These are phyloP conservation scores for Fimicolochytrium jonesii DNA, from an alignment of 192 early-diverging fungal species.

Conservation along the genomic window DNA sequence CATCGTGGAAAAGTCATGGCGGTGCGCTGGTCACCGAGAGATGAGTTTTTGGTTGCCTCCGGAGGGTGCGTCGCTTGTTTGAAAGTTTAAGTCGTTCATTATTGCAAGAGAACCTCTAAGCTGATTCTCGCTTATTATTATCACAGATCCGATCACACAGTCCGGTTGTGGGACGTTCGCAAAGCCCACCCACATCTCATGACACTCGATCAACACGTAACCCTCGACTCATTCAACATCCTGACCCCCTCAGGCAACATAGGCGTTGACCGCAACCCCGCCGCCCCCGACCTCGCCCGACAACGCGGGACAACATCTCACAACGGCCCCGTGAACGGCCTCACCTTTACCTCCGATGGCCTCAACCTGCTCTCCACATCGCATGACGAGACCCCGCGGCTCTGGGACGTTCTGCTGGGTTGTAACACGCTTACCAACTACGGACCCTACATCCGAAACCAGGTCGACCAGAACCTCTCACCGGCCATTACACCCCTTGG, in stretches of 20 bases:
- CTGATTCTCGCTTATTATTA: background rate
- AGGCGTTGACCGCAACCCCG: too few relatives aligned
- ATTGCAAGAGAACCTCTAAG: too few relatives aligned
- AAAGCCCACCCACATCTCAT: conserved; percentile 60
- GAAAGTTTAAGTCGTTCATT: too few relatives aligned
- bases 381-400: conserved; percentile 55
- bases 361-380: conserved; percentile 53
- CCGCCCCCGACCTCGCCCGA: conserved; percentile 3
- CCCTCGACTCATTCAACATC: background rate
- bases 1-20: conserved; percentile 56
- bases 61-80: conserved; percentile 64
- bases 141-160: conserved; percentile 46
- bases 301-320: conserved; percentile 46
- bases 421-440: conserved; percentile 48
- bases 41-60: conserved; percentile 68
- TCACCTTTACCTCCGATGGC: conserved; percentile 62
- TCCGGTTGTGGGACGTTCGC: conserved; percentile 84
- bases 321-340: conserved; percentile 56
- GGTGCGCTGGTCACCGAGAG: conserved; percentile 70
- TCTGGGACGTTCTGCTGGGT: conserved; percentile 61
- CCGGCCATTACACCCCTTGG: conserved; percentile 22
- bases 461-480: conserved; percentile 21
- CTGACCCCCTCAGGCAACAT: background rate
- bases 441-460: conserved; percentile 33
- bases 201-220: conserved; percentile 59